Conservation (phyloP, 352 stramenopile genomes). For the Phytophthora constricta region DNA sequence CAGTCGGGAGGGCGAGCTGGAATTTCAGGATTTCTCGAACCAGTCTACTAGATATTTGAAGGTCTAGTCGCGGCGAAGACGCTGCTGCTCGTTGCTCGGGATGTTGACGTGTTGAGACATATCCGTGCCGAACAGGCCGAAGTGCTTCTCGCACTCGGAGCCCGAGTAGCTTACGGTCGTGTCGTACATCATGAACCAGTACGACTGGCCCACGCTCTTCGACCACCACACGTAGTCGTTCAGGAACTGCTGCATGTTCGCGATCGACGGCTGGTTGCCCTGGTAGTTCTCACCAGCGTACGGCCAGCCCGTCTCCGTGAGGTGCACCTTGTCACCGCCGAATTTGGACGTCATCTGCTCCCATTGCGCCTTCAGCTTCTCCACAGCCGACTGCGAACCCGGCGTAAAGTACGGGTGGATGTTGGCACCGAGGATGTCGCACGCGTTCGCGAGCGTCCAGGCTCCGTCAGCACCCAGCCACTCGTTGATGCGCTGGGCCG, state of each 20-base stretch:
- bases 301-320: conserved; percentile 66
- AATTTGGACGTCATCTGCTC: conserved; percentile 46
- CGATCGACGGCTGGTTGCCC: conserved; percentile 45
- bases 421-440: conserved; percentile 34
- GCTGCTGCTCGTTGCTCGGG: conserved; percentile 8
- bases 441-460: conserved; percentile 42
- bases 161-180: conserved; percentile 48
- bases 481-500: conserved; percentile 67
- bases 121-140: conserved; percentile 54
- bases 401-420: conserved; percentile 43
- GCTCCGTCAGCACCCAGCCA: conserved; percentile 41
- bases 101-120: conserved; percentile 45
- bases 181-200: conserved; percentile 75
- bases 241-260: conserved; percentile 48
- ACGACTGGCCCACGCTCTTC: conserved; percentile 33
- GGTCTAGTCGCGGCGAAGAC: background rate
- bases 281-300: conserved; percentile 30
- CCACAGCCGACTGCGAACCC: conserved; percentile 35
- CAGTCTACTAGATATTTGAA: too few relatives aligned
- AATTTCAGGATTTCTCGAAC: too few relatives aligned
- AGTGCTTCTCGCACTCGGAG: conserved; percentile 57
- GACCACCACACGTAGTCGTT: conserved; percentile 51
- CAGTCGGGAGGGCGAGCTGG: too few relatives aligned
- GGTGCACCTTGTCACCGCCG: conserved; percentile 36
- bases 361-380: conserved; percentile 59